Evolutionary conservation across 176 grass and related monocot genomes (phyloP).

Genomic region (Pontederia paniculata): DNA sequence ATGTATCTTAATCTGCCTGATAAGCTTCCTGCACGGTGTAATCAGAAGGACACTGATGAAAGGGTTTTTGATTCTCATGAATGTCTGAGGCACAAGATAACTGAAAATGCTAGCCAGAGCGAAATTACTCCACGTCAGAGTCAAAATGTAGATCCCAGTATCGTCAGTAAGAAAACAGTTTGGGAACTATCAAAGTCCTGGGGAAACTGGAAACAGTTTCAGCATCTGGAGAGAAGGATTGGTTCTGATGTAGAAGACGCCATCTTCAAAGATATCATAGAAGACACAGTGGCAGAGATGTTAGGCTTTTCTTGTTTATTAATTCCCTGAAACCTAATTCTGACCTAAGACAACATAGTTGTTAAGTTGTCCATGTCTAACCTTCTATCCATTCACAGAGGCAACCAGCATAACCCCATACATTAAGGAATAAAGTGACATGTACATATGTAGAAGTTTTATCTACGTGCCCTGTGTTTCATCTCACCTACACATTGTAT

Average conservation of each 20-base stretch:
- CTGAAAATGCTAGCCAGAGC: background rate
- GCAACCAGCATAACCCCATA: too few species aligned
- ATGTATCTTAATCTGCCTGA: constrained; percentile 7
- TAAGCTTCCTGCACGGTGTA: background rate
- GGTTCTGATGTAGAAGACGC: constrained; percentile 6
- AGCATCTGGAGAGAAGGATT: constrained; percentile 1
- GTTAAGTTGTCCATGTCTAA: too few species aligned
- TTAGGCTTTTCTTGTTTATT: background rate
- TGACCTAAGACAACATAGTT: too few species aligned
- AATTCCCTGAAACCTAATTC: too few species aligned
- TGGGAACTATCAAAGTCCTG: constrained; percentile 2
- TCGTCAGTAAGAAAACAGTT: background rate
- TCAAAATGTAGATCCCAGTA: background rate
- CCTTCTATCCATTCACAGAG: too few species aligned
- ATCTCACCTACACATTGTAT: too few species aligned
- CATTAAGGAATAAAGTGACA: too few species aligned
- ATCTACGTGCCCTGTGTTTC: too few species aligned
- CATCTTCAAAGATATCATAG: constrained; percentile 14
- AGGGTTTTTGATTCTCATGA: background rate
- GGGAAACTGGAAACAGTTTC: background rate
- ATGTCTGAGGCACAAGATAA: background rate
- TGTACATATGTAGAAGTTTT: too few species aligned
- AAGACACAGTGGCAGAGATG: constrained; percentile 7
- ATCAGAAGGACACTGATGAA: background rate
- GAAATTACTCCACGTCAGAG: background rate